Base-by-base conservation (phyloP, 495 filamentous ascomycete genomes). In the Aspergillus indologenus region DNA sequence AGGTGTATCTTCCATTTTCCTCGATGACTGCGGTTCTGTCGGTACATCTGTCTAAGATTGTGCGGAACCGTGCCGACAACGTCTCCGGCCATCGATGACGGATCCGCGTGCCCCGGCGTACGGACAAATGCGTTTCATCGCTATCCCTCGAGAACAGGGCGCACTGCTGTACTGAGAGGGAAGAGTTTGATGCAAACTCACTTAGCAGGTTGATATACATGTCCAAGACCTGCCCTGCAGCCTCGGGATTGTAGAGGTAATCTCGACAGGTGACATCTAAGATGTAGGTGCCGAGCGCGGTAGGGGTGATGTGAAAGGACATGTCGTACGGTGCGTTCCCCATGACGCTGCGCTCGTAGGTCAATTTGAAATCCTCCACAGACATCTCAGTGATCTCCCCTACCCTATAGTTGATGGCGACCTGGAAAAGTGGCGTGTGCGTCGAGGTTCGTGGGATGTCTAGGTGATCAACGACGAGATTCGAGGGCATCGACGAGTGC, bases 381-480 rank as follows among this genome's bases (percentile, higher is more conserved):
- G 58, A 49, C n/a, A 48, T 48, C 2, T n/a, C 5, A 24, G 42
- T 46, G 14, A 48, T 61, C 20, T 45, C 53, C 6, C 54, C 46
- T 8, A 64, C 58, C 21, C 65, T 63, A 44, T 66, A 72, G 43
- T 63, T 77, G 47, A 75, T 40, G 1, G 60, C 54, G n/a, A 73
- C 57, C 53, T 75, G 72, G 24, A 63, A 61, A 0, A 75, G 52
- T 8, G 72, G 72, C 12, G 59, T 60, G 40, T 64, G 57, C 17
- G 45, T 60, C 1, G 64, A 21, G 0, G 20, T 57, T 40, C 63
- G 65, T 15, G 49, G 34, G 9, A 67, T 52, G 5, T 60, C 54
- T 6, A 72, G 21, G 2, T 29, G 42, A 34, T 70, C 64, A 8
- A 72, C 55, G n/a, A 75, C 64, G 6, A 54, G 18, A 45, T 72